A percentile compares a stretch with the other conserved stretches of the same genome.
phyloP scores from a whole-genome alignment of 2,329 filamentous ascomycete genomes.

The Aspergillus pseudoterreus region DNA sequence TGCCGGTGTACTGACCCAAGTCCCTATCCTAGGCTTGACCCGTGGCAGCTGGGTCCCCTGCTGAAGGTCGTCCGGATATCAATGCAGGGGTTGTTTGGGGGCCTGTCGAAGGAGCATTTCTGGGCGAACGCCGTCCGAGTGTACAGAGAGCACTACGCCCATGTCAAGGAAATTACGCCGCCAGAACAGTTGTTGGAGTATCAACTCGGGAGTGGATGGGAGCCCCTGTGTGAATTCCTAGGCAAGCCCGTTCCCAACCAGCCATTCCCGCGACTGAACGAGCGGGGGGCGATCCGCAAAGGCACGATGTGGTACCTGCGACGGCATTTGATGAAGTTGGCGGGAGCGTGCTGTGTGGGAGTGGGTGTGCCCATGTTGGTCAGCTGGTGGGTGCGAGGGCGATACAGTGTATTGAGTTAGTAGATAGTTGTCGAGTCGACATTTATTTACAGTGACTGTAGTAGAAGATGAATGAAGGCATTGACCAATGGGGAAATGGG shows the following conservation, averaged over 20 bases:
- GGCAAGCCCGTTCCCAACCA: constrained; percentile 19
- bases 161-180: constrained; percentile 37
- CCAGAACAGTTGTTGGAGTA: constrained; percentile 44
- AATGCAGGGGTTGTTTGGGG: not conserved
- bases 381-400: no score
- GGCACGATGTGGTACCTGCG: no score
- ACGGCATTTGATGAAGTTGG: no score
- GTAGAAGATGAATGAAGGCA: no score
- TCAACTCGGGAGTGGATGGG: constrained; percentile 45
- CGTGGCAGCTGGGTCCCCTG: not conserved
- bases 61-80: not conserved
- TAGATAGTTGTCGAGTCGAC: no score
- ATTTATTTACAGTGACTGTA: no score
- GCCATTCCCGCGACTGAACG: constrained; percentile 6
- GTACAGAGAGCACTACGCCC: constrained; percentile 44
- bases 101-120: not conserved
- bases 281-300: not conserved
- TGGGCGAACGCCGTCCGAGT: not conserved
- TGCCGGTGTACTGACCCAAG: no score
- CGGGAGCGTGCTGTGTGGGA: no score
- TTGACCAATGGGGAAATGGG: no score
- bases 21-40: not conserved
- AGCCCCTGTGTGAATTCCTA: constrained; percentile 47
- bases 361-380: no score
- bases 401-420: no score